These are phyloP conservation scores for Acanthochlamys bracteata DNA, from an alignment of 106 monocot genomes.

Conservation along the genomic window DNA sequence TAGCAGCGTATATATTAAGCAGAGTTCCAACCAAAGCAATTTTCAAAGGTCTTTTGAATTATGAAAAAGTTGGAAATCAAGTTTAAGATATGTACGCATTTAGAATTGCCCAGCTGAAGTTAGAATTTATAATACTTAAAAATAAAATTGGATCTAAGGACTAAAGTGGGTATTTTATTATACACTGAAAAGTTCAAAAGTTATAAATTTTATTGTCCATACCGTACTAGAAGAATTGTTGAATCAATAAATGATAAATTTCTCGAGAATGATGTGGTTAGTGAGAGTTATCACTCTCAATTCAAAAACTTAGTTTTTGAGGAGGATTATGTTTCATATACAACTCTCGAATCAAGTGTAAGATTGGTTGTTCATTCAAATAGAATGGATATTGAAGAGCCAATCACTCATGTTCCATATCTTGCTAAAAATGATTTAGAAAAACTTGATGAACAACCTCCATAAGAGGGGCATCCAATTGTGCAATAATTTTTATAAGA, in stretches of 20 bases:
- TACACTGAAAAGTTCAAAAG: background rate
- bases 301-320: background rate
- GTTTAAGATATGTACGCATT: conserved; percentile 6
- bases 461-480: background rate
- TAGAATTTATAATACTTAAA: background rate
- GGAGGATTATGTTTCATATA: background rate
- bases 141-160: conserved; percentile 5
- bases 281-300: conserved; percentile 1
- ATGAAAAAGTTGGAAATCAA: conserved; percentile 3
- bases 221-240: background rate
- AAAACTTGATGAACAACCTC: background rate
- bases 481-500: background rate
- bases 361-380: background rate
- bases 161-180: conserved; percentile 3
- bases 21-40: conserved; percentile 6
- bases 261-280: background rate
- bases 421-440: background rate
- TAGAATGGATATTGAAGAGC: background rate
- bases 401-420: background rate
- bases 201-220: conserved; percentile 6
- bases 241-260: conserved; percentile 2
- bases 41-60: conserved; percentile 3
- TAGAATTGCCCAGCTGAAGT: conserved; percentile 3
- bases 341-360: background rate
- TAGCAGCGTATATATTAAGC: background rate